Evolutionary conservation across 768 basidiomycete species (phyloP).

Genomic region (Boletus sp.): DNA sequence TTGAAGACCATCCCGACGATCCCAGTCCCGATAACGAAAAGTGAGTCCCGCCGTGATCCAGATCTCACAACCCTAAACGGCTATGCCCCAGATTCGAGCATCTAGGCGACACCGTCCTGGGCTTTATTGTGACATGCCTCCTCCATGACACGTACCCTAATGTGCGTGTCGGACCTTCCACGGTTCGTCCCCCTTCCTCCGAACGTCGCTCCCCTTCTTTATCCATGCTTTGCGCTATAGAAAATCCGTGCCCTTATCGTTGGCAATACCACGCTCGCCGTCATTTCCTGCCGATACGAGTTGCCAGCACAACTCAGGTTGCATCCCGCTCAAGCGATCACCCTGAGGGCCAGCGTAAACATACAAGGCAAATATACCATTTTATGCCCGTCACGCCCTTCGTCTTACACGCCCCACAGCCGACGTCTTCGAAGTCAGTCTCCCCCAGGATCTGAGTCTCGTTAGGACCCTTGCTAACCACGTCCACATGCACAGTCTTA

Average conservation of each 20-base stretch:
- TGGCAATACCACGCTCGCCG: slow-evolving; percentile 69
- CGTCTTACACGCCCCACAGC: slow-evolving; percentile 40
- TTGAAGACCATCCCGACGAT: slow-evolving; percentile 72
- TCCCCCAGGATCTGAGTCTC: background rate
- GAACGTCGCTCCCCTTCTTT: no score
- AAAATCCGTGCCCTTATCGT: slow-evolving; percentile 79
- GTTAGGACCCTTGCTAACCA: background rate
- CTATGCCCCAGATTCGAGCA: slow-evolving; percentile 58
- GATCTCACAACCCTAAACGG: background rate
- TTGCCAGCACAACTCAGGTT: slow-evolving; percentile 60
- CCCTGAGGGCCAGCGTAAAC: slow-evolving; percentile 63
- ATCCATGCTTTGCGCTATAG: slow-evolving; percentile 34
- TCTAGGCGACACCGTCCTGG: slow-evolving; percentile 72
- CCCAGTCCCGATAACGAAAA: slow-evolving; percentile 82
- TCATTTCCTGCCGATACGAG: slow-evolving; percentile 64
- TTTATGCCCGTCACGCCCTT: background rate
- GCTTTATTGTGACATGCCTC: slow-evolving; percentile 62
- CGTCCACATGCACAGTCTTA: slow-evolving; percentile 50
- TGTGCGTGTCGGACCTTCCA: slow-evolving; percentile 74
- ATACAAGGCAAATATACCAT: slow-evolving; percentile 58
- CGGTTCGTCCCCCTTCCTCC: slow-evolving; percentile 33
- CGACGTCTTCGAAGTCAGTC: slow-evolving; percentile 72
- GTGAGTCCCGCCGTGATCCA: slow-evolving; percentile 37
- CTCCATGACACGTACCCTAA: slow-evolving; percentile 64
- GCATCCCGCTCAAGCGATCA: slow-evolving; percentile 72